Percentiles rank a stretch among this genome's conserved stretches.
Evolutionary conservation across 768 basidiomycete genomes (phyloP).

Genomic region (Panaeolus cyanescens): DNA sequence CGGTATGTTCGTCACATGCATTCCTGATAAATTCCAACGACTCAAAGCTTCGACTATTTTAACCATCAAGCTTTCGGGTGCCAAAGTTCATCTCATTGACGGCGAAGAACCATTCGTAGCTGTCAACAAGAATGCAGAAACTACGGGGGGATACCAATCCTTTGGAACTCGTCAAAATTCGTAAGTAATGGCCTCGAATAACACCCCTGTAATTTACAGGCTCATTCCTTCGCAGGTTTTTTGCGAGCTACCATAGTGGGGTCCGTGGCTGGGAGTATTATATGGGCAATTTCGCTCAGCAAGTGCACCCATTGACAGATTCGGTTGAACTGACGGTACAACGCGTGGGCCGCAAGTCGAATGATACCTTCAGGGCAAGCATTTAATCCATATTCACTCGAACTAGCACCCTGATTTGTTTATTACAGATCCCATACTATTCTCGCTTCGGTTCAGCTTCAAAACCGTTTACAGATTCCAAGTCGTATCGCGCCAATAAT

Average conservation of each 20-base stretch:
- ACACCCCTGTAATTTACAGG: neutral
- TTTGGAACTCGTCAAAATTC: conserved; percentile 52
- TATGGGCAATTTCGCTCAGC: conserved; percentile 58
- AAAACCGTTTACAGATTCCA: conserved; percentile 46
- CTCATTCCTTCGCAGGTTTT: conserved; percentile 35
- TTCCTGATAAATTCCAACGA: neutral
- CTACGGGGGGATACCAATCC: conserved; percentile 53
- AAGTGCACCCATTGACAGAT: conserved; percentile 52
- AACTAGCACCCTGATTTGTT: neutral
- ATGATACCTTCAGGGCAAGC: conserved; percentile 48
- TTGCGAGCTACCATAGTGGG: conserved; percentile 43
- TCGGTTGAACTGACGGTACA: conserved; percentile 49
- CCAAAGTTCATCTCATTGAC: conserved; percentile 56
- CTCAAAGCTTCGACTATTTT: neutral
- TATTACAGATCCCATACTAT: conserved; percentile 63
- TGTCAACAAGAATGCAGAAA: conserved; percentile 51
- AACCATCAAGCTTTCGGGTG: conserved; percentile 42
- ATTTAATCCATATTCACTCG: conserved; percentile 5
- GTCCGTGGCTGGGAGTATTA: conserved; percentile 42
- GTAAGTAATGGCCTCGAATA: conserved; percentile 25
- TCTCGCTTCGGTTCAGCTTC: conserved; percentile 50
- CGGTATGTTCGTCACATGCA: conserved; percentile 33
- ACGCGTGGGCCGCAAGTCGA: conserved; percentile 36
- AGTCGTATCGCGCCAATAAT: conserved; percentile 53
- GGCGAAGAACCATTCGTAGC: conserved; percentile 50